phyloP scores from a whole-genome alignment of 441 rosid genomes.

The Gossypium lobatum region DNA sequence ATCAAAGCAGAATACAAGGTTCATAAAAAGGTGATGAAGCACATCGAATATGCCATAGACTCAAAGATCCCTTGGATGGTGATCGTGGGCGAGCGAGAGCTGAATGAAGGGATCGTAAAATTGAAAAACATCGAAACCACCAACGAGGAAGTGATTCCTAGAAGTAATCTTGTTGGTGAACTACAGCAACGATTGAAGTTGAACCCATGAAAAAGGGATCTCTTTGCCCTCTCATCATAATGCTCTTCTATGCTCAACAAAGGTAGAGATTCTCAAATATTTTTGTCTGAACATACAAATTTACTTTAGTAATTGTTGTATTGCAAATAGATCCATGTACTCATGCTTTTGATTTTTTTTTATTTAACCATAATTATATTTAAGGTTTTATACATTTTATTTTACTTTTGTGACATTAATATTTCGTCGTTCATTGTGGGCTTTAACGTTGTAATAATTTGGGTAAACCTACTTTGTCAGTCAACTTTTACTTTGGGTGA shows the following conservation, averaged over 20 bases:
- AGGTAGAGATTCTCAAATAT: neutral
- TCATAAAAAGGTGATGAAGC: slow-evolving; percentile 56
- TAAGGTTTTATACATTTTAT: neutral
- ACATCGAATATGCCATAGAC: slow-evolving; percentile 42
- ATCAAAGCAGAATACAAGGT: slow-evolving; percentile 63
- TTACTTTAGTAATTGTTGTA: neutral
- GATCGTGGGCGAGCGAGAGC: slow-evolving; percentile 60
- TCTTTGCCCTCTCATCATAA: neutral
- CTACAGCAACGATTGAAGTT: neutral
- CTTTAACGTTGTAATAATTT: too few species aligned
- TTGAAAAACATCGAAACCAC: slow-evolving; percentile 50
- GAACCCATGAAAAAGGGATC: neutral
- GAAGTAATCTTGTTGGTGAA: slow-evolving; percentile 41
- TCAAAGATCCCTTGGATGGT: slow-evolving; percentile 65
- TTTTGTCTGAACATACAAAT: neutral
- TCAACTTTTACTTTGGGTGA: too few species aligned
- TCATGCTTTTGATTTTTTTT: neutral
- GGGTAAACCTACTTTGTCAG: too few species aligned
- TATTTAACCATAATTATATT: neutral
- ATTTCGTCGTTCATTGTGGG: too few species aligned
- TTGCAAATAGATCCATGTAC: neutral
- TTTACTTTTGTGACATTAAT: neutral
- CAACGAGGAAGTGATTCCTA: slow-evolving; percentile 40
- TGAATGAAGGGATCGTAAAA: slow-evolving; percentile 52
- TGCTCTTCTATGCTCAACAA: neutral